Conservation (phyloP, 106 monocot species). For the Dendrobium nobile region DNA sequence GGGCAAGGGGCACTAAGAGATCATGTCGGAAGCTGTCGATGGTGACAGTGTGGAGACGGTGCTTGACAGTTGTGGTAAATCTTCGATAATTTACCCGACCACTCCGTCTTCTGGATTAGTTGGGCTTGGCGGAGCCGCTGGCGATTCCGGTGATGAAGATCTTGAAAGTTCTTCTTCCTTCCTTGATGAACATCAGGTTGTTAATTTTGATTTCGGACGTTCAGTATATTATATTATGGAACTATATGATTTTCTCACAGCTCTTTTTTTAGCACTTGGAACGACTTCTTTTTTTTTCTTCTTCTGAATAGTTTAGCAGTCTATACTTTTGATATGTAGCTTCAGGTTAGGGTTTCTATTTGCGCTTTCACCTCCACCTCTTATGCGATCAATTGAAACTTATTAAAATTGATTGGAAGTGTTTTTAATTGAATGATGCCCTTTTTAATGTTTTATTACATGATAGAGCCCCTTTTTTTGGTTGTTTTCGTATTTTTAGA, state of each 20-base stretch:
- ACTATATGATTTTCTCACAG: not conserved
- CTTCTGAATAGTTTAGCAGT: not conserved
- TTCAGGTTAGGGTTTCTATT: not conserved
- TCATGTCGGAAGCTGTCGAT: not conserved
- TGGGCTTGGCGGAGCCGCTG: not conserved
- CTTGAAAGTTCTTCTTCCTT: not conserved
- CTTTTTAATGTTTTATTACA: not conserved
- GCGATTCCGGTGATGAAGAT: not conserved
- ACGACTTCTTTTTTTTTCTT: not conserved
- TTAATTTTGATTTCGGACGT: not conserved
- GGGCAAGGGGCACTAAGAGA: not conserved
- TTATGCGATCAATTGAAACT: not conserved
- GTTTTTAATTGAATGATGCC: not conserved
- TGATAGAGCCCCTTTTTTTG: not conserved
- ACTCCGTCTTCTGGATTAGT: not conserved
- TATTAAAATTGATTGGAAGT: not conserved
- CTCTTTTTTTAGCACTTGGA: not conserved
- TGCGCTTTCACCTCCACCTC: not conserved
- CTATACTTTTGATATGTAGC: not conserved
- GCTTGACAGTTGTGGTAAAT: not conserved
- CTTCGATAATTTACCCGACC: not conserved
- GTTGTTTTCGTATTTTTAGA: not conserved
- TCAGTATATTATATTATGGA: not conserved
- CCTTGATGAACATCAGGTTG: not conserved
- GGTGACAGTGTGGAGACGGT: not conserved